Percentiles rank a stretch among this genome's conserved stretches.
These are phyloP conservation scores for Paracamarosporium sp. DNA, from an alignment of 2,329 filamentous ascomycete species.

Conservation along the genomic window DNA sequence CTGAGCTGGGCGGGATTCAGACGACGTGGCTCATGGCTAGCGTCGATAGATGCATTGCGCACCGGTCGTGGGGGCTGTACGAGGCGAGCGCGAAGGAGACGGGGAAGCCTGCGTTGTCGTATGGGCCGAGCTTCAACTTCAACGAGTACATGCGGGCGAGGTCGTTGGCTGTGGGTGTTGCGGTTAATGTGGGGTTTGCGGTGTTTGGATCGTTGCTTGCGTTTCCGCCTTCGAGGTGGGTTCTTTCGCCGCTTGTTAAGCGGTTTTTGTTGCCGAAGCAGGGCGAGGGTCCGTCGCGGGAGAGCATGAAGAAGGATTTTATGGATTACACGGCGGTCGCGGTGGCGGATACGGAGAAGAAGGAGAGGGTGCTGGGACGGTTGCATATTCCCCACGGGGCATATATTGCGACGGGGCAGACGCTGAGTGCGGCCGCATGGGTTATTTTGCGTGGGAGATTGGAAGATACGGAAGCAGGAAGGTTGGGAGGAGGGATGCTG, in stretches of 20 bases:
- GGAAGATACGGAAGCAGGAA: conserved; percentile 55
- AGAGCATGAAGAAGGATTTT: conserved; percentile 64
- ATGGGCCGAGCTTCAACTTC: conserved; percentile 65
- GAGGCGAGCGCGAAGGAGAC: conserved; percentile 29
- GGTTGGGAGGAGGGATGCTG: conserved; percentile 70
- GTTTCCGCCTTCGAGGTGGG: conserved; percentile 60
- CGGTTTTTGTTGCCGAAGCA: conserved; percentile 36
- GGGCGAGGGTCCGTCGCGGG: conserved; percentile 47
- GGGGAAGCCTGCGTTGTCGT: conserved; percentile 53
- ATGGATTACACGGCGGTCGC: conserved; percentile 71
- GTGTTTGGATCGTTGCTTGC: conserved; percentile 54
- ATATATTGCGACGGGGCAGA: conserved; percentile 71
- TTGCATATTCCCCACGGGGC: conserved; percentile 66
- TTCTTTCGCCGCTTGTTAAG: conserved; percentile 38
- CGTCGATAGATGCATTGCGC: conserved; percentile 63
- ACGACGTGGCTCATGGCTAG: conserved; percentile 61
- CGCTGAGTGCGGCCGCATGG: conserved; percentile 69
- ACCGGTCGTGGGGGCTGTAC: conserved; percentile 66
- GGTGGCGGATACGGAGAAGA: conserved; percentile 56
- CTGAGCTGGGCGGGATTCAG: conserved; percentile 66
- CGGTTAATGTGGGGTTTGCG: conserved; percentile 57
- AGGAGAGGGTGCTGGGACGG: conserved; percentile 62
- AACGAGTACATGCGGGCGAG: conserved; percentile 62
- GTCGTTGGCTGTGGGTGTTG: conserved; percentile 55
- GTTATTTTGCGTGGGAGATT: conserved; percentile 67